Percentiles rank a stretch among this genome's conserved stretches.
phyloP scores from a whole-genome alignment of 2,329 filamentous ascomycete genomes.

The Exophiala calicioides region DNA sequence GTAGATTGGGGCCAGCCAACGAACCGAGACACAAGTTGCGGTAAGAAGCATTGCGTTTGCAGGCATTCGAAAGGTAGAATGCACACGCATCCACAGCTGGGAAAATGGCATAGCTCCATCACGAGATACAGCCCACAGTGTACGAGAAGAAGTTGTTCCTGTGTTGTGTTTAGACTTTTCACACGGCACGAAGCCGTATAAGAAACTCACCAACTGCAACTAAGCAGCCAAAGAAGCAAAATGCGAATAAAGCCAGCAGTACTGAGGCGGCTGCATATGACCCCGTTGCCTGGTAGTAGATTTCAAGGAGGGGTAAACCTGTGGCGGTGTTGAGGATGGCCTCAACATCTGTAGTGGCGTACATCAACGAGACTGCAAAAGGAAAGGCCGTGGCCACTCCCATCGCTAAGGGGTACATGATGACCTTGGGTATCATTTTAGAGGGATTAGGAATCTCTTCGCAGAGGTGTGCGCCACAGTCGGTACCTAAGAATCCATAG shows the following conservation, averaged over 20 bases:
- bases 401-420: conserved; percentile 38
- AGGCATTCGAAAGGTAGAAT: too few species aligned
- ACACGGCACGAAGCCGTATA: too few species aligned
- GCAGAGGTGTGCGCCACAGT: conserved; percentile 21
- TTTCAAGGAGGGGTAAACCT: conserved; percentile 52
- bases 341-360: conserved; percentile 45
- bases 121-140: too few species aligned
- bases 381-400: conserved; percentile 35
- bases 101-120: too few species aligned
- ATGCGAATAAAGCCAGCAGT: conserved; percentile 50
- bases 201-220: too few species aligned
- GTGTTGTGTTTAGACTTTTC: too few species aligned
- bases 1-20: too few species aligned
- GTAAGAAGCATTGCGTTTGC: too few species aligned
- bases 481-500: conserved; percentile 23
- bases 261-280: conserved; percentile 47
- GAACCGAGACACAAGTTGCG: too few species aligned
- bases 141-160: too few species aligned
- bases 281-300: conserved; percentile 51
- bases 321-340: conserved; percentile 44
- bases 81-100: too few species aligned
- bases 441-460: conserved; percentile 33
- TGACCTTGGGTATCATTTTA: conserved; percentile 39
- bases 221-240: conserved; percentile 25
- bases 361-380: conserved; percentile 37